Evolutionary conservation across 2,329 filamentous ascomycete species (phyloP).

Genomic region (Aspergillus sp.): DNA sequence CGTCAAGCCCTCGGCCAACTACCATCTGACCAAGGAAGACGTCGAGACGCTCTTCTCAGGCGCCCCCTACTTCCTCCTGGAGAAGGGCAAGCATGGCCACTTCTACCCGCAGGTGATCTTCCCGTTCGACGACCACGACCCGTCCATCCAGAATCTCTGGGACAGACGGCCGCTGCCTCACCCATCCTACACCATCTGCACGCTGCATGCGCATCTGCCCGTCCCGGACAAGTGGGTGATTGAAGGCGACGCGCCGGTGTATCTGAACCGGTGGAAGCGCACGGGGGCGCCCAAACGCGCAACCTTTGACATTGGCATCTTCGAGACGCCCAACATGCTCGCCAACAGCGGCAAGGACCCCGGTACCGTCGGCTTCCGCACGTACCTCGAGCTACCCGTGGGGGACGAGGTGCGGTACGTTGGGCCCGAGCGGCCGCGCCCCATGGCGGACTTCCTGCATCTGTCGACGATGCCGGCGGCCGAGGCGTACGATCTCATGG

Average conservation of each 20-base stretch:
- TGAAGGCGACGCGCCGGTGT: constrained; percentile 27
- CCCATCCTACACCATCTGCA: constrained; percentile 40
- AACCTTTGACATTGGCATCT: constrained; percentile 44
- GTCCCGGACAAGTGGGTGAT: constrained; percentile 35
- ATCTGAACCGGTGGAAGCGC: constrained; percentile 20
- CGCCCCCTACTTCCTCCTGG: constrained; percentile 45
- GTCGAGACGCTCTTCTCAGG: constrained; percentile 42
- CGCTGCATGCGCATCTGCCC: constrained; percentile 44
- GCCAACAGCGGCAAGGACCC: constrained; percentile 44
- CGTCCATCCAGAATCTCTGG: constrained; percentile 38
- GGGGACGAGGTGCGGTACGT: constrained; percentile 32
- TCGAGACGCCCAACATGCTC: constrained; percentile 51
- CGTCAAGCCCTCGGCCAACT: not conserved
- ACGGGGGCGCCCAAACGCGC: constrained; percentile 31
- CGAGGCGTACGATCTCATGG: constrained; percentile 34
- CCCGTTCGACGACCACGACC: constrained; percentile 41
- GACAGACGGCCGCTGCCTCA: constrained; percentile 41
- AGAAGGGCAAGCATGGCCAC: constrained; percentile 37
- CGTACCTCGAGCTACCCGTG: constrained; percentile 47
- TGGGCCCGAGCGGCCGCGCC: constrained; percentile 18
- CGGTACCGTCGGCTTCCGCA: constrained; percentile 46
- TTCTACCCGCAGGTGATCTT: constrained; percentile 46
- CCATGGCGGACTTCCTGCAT: constrained; percentile 18
- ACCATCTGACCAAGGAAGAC: constrained; percentile 33
- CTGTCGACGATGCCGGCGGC: constrained; percentile 24